Base-by-base conservation (phyloP, 2,329 filamentous ascomycete species). In the Arthrobotrys megalospora region DNA sequence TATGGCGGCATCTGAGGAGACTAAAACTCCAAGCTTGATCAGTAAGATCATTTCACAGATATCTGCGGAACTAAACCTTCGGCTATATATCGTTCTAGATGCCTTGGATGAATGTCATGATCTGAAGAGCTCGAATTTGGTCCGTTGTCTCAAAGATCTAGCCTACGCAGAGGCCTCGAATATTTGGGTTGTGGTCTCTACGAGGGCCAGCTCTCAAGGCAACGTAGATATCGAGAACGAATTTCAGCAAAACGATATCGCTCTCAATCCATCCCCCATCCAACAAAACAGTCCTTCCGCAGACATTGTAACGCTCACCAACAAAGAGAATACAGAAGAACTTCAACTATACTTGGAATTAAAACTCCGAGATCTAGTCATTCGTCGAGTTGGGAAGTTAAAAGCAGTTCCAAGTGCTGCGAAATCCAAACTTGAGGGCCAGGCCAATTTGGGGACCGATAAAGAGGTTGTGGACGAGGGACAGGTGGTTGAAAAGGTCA, bases 51-150 rank as follows among this genome's bases (percentile, higher is more conserved):
- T 72, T 14, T 43, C 58, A 24, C 34, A 72, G 34, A 50, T 72
- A 21, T 36, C 47, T 34, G 28, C 12, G 4, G 34, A 53, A 24
- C 47, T 72, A n/a, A 62, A n/a, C 1, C 14, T 65, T 55, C 45
- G 41, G 16, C 11, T 58, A 8, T 72, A 64, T 36, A 72, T 72
- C 19, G 48, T 72, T 45, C 36, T 72, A 28, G 68, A 72, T 55
- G 68, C 68, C 7, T 24, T 72, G 21, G 68, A 72, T 28, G 68
- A 72, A 41, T 72, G 68, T 38, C 32, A 72, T 12, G 68, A 72
- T 32, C 5, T 36, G 34, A 72, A 72, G 28, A 11, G 8, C 12
- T 38, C 48, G 8, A 43, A 53, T 8, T n/a, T 72, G 6, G 47
- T 64, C n/a, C 34, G 34, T 47, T 50, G 41, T 16, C 60, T 72